Percentiles rank a stretch among this genome's conserved stretches.
These are phyloP conservation scores for Inga laurina DNA, from an alignment of 306 rosid species.

Conservation along the genomic window DNA sequence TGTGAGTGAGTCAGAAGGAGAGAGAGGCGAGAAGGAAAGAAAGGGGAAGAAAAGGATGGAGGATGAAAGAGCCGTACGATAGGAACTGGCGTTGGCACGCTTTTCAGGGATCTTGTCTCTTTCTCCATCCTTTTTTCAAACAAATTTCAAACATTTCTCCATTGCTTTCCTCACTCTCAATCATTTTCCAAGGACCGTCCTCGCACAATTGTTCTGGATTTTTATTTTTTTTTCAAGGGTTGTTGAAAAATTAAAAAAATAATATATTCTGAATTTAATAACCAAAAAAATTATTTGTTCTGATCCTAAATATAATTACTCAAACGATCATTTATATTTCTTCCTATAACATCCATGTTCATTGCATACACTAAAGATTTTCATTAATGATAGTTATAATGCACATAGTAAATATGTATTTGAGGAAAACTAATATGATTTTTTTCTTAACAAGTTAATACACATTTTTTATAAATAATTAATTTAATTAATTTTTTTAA, in stretches of 20 bases:
- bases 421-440: too few species aligned
- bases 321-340: too few species aligned
- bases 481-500: too few species aligned
- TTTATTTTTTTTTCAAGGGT: neutral
- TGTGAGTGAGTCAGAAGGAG: neutral
- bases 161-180: neutral
- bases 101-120: conserved; percentile 36
- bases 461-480: too few species aligned
- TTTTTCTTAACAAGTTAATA: too few species aligned
- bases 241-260: neutral
- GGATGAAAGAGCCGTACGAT: neutral
- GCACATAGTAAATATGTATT: too few species aligned
- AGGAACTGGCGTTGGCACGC: conserved; percentile 13
- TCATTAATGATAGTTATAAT: too few species aligned
- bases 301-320: too few species aligned
- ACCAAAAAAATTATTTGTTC: too few species aligned
- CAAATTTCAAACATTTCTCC: neutral
- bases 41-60: neutral
- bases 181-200: neutral
- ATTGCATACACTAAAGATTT: too few species aligned
- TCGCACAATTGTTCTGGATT: neutral
- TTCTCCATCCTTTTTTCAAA: conserved; percentile 3
- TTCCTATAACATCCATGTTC: too few species aligned
- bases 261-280: too few species aligned
- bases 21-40: neutral